Evolutionary conservation across 371 early-diverging fungal species (phyloP), one percentile per base, ranked within the genome.

Genomic region (Actinomortierella wolfii): DNA sequence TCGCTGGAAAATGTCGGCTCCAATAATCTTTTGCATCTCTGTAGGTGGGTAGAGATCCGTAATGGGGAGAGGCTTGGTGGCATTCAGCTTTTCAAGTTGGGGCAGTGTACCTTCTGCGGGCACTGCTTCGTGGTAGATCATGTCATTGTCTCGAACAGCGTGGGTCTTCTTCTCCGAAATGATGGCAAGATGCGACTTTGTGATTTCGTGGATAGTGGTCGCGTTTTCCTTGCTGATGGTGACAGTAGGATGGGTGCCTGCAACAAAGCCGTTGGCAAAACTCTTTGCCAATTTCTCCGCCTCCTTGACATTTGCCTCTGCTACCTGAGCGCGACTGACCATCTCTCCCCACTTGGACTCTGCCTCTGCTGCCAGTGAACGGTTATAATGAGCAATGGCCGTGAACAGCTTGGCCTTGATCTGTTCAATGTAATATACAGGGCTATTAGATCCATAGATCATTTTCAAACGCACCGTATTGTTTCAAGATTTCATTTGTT

Each of bases 81-180:
- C 89, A 49, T 86, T 85, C 24, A 92, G 57, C 57, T 94, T 93
- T 40, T 95, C 96, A 6, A 96, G 82, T 2, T 93, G 85, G 0
- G 90, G 80, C 14, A 98, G 76, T 3, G 91, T 83, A 45, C 89
- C 89, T 52, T 83, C 86, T 61, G 85, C 86, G 6, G 97, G 97
- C 0, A 95, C 94, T 0, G 85, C 61, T 43, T 92, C 96, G 78
- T 96, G 93, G 74, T 98, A 98, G 45, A 98, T 89, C 77, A 97
- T 78, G 65, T 98, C 98, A 63, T 98, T 98, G 80, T 98, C 98
- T 43, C 89, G 89, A 17, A 81, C 79, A 0, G 88, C 86, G 3
- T 76, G 66, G 0, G 74, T 68, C 56, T 83, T 79, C 54, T 88
- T 82, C 49, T 93, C 94, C 0, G 81, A 71, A 54, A 85, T 85